These are phyloP conservation scores for Paracorniculantispora psalliotae DNA, from an alignment of 2,329 filamentous ascomycete genomes.

Conservation along the genomic window DNA sequence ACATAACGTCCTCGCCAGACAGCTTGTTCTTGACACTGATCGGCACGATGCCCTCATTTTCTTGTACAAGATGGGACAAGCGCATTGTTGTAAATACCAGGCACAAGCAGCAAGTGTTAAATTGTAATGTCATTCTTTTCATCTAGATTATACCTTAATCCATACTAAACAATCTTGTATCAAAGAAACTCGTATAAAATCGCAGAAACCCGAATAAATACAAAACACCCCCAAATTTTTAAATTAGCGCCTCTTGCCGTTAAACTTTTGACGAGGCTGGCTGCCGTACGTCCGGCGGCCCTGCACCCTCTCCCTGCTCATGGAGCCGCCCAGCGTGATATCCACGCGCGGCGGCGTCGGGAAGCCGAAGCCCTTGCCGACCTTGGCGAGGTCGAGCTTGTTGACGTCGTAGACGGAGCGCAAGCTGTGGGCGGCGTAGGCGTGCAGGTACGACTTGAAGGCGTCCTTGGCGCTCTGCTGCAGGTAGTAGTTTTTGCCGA, in stretches of 20 bases:
- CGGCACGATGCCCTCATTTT: no score
- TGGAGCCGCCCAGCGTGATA: conserved; percentile 73
- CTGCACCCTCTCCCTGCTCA: conserved; percentile 64
- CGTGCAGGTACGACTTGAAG: conserved; percentile 88
- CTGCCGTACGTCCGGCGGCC: conserved; percentile 69
- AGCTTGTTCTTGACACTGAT: no score
- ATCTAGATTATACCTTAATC: not conserved
- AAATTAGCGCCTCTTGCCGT: conserved; percentile 16
- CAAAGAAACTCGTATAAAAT: not conserved
- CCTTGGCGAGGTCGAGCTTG: conserved; percentile 76
- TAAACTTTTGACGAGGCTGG: conserved; percentile 59
- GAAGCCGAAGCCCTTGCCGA: conserved; percentile 82
- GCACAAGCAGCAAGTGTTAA: no score
- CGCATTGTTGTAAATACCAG: no score
- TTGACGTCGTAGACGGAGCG: conserved; percentile 68
- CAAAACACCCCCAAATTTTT: not conserved
- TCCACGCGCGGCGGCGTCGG: conserved; percentile 74
- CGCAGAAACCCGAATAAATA: not conserved
- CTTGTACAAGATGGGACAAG: no score
- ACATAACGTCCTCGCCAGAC: no score
- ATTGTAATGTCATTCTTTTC: not conserved
- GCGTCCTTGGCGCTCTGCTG: conserved; percentile 78
- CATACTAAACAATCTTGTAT: not conserved
- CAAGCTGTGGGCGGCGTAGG: conserved; percentile 72
- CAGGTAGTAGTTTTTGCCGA: conserved; percentile 93